Evolutionary conservation across 208 protist species (phyloP), one percentile per base, ranked within the genome.

Genomic region (Leishmania arabica): DNA sequence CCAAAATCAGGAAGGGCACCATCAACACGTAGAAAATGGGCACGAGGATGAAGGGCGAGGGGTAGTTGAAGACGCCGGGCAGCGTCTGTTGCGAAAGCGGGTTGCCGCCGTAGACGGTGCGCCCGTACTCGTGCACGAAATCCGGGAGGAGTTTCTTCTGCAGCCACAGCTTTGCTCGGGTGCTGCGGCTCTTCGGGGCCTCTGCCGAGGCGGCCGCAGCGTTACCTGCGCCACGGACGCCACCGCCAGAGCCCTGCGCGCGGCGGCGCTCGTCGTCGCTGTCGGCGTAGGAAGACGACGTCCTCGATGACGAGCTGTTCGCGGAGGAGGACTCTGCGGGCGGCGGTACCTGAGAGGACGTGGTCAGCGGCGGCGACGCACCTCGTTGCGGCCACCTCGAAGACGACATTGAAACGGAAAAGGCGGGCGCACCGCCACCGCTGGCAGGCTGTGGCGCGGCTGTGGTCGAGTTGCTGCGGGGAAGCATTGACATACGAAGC

Each of bases 31-130:
- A 89, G 75, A 92, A 91, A 69, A 92, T 56, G 37, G 86, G 84
- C 19, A 96, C 85, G 49, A 93, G 85, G 21, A 88, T 42, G 54
- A 88, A 87, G 31, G 90, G 89, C 17, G 88, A 87, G 37, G 81
- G 71, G 81, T 95, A 93, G 80, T 87, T 78, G 75, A 92, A 95
- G 80, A 79, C 74, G 51, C 88, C 84, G 13, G 93, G 93, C 66
- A 96, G 77, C 37, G 93, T 96, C 77, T 96, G 93, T 85, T 96
- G 93, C 27, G 84, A 69, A 19, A 96, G 77, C 2, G 93, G 93
- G 78, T 92, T 86, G 34, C 93, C 93, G 19, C 93, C 93, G 85
- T 95, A 94, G 56, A 90, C 86, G n/a, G 91, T 95, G 58, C 88
- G 87, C 64, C 92, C 92, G 78, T 96, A 88, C 21, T 85, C 60